A percentile compares a stretch with the other conserved stretches of the same genome.
Evolutionary conservation across 73 alveolate genomes (phyloP).

Genomic region (Symbiodinium natans): DNA sequence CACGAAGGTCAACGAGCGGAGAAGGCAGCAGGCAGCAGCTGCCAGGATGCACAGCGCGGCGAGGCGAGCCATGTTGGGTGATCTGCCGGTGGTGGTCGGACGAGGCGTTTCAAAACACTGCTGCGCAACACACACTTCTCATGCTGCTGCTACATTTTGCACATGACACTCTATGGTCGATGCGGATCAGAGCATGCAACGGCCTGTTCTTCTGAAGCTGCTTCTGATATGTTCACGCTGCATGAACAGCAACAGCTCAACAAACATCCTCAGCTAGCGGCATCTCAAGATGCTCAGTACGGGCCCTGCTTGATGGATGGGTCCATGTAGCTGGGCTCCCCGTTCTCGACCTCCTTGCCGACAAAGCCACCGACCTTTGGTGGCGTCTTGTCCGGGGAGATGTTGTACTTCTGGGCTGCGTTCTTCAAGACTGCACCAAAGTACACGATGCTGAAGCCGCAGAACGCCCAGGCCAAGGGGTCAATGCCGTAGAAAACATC

Average conservation of each 20-base stretch:
- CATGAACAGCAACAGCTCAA: background rate
- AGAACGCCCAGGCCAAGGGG: slow-evolving; percentile 81
- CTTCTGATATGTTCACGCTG: background rate
- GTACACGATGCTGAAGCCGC: slow-evolving; percentile 56
- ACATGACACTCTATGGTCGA: too few species aligned
- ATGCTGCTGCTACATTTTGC: too few species aligned
- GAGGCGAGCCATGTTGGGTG: slow-evolving; percentile 33
- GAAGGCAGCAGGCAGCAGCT: slow-evolving; percentile 22
- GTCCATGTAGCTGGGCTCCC: slow-evolving; percentile 3
- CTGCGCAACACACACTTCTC: background rate
- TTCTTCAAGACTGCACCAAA: slow-evolving; percentile 69
- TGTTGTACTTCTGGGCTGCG: slow-evolving; percentile 80
- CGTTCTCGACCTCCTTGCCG: slow-evolving; percentile 42
- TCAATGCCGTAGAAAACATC: slow-evolving; percentile 81
- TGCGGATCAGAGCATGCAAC: too few species aligned
- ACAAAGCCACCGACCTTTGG: slow-evolving; percentile 58
- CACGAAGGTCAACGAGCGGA: slow-evolving; percentile 34
- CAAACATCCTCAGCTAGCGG: background rate
- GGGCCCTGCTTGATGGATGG: background rate
- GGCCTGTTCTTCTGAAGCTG: too few species aligned
- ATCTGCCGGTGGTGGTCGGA: background rate
- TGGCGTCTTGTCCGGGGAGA: background rate
- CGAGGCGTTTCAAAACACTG: too few species aligned
- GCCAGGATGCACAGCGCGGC: slow-evolving; percentile 52
- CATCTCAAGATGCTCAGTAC: background rate